phyloP scores from a whole-genome alignment of 768 basidiomycete genomes.

The Chalciporus sphaerocephalus region DNA sequence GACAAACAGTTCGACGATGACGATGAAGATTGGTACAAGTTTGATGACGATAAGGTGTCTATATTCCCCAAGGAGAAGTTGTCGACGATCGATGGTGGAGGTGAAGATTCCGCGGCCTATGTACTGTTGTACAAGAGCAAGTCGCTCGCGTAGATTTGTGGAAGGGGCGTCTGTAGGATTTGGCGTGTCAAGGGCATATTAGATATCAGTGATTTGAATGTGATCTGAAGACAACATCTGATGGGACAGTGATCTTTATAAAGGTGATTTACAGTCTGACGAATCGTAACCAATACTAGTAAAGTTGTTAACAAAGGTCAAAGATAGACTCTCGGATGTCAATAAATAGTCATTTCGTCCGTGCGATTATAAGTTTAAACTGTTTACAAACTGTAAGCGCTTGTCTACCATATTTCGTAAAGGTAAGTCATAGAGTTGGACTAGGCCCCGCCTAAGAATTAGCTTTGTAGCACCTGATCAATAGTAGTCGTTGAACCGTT shows the following conservation, averaged over 20 bases:
- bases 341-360: too few relatives aligned
- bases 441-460: too few relatives aligned
- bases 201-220: slow-evolving; percentile 12
- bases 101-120: slow-evolving; percentile 86
- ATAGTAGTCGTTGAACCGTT: too few relatives aligned
- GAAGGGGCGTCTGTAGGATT: not conserved
- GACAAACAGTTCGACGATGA: slow-evolving; percentile 40
- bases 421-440: too few relatives aligned
- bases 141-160: slow-evolving; percentile 29
- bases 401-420: too few relatives aligned
- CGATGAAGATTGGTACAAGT: slow-evolving; percentile 91
- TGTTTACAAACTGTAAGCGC: too few relatives aligned
- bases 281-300: too few relatives aligned
- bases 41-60: slow-evolving; percentile 93
- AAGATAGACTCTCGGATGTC: too few relatives aligned
- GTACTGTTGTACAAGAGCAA: slow-evolving; percentile 82
- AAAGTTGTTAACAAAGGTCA: too few relatives aligned
- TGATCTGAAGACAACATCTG: slow-evolving; percentile 7
- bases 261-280: too few relatives aligned
- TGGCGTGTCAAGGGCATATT: slow-evolving; percentile 10
- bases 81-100: slow-evolving; percentile 82
- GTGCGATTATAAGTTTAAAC: too few relatives aligned
- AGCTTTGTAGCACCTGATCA: too few relatives aligned
- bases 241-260: slow-evolving; percentile 12
- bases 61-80: slow-evolving; percentile 83